Evolutionary conservation across 106 monocot species (phyloP).

Genomic region (Dendrobium nobile): DNA sequence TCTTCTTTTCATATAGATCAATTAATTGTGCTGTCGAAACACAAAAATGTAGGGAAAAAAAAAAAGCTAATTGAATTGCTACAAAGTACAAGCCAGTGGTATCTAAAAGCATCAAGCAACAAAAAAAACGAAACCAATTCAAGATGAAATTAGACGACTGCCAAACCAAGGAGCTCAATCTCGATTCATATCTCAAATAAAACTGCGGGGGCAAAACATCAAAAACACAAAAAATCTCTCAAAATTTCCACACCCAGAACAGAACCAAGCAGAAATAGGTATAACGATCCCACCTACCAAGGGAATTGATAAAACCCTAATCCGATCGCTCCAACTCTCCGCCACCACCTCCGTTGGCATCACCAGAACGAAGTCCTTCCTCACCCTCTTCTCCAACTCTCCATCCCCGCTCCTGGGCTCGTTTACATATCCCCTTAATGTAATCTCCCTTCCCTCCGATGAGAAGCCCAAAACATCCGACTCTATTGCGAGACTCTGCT

Average conservation of each 20-base stretch:
- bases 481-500: slow-evolving; percentile 35
- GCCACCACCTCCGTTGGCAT: slow-evolving; percentile 31
- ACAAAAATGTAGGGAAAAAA: not conserved
- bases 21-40: too few relatives aligned
- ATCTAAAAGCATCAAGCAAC: not conserved
- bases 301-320: slow-evolving; percentile 39
- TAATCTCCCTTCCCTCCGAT: slow-evolving; percentile 30
- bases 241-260: not conserved
- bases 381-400: slow-evolving; percentile 18
- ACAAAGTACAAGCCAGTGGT: not conserved
- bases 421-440: slow-evolving; percentile 30
- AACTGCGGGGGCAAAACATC: not conserved
- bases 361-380: slow-evolving; percentile 68
- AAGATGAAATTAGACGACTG: not conserved
- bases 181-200: not conserved
- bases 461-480: slow-evolving; percentile 66
- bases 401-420: not conserved
- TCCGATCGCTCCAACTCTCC: slow-evolving; percentile 27
- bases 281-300: slow-evolving; percentile 32
- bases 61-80: not conserved
- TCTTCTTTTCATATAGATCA: too few relatives aligned
- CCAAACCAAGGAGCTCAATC: not conserved
- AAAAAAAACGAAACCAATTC: not conserved
- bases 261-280: not conserved
- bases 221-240: not conserved